phyloP scores from a whole-genome alignment of 2,329 filamentous ascomycete genomes.

The Exophiala sp. region DNA sequence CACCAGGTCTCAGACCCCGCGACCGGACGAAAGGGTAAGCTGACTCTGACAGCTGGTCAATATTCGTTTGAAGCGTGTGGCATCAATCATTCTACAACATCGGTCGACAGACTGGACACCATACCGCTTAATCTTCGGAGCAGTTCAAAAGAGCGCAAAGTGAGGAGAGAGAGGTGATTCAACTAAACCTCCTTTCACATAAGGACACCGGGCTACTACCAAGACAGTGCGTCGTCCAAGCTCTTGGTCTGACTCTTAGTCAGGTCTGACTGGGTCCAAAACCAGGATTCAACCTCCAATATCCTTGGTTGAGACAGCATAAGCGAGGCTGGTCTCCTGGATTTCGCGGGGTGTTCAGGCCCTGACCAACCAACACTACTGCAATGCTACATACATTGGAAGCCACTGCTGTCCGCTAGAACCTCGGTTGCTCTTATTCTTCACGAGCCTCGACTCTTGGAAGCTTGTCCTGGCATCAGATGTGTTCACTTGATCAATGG shows the following conservation, averaged over 20 bases:
- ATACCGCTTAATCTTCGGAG: background rate
- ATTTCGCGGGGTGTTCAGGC: background rate
- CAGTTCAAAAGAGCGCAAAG: background rate
- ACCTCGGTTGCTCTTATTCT: background rate
- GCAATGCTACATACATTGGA: background rate
- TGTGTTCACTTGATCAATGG: too few relatives aligned
- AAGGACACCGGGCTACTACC: too few relatives aligned
- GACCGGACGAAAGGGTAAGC: too few relatives aligned
- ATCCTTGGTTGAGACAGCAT: background rate
- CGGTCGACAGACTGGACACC: background rate
- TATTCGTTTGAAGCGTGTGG: too few relatives aligned
- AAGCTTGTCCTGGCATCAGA: background rate
- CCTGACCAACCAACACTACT: background rate
- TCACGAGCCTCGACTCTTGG: background rate
- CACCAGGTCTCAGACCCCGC: too few relatives aligned
- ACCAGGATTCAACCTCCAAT: too few relatives aligned
- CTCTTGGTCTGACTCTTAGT: background rate
- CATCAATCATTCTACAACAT: too few relatives aligned
- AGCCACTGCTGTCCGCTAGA: background rate
- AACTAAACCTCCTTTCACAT: too few relatives aligned
- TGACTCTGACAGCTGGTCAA: too few relatives aligned
- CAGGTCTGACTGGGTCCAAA: too few relatives aligned
- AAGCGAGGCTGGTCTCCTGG: background rate
- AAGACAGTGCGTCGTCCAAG: too few relatives aligned
- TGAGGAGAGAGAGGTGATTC: too few relatives aligned